Evolutionary conservation across 148 eudicot genomes (phyloP).

Genomic region (Polygonum maritimum): DNA sequence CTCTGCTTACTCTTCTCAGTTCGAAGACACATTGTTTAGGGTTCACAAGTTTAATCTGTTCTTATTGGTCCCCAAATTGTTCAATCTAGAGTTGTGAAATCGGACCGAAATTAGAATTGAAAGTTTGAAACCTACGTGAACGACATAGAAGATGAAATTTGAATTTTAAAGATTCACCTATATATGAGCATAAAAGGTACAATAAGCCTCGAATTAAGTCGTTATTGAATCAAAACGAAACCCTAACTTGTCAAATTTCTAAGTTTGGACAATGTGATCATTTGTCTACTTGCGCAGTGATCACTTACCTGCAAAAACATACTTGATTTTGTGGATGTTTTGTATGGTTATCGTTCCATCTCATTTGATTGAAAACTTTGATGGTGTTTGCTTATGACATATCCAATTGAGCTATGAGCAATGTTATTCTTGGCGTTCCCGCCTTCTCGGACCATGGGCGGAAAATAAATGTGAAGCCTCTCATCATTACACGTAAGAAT

Average conservation of each 20-base stretch:
- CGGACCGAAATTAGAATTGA: neutral
- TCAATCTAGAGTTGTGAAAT: neutral
- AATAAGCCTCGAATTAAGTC: neutral
- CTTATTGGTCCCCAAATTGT: neutral
- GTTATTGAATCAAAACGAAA: neutral
- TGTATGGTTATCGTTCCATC: neutral
- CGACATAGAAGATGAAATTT: neutral
- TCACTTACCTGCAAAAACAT: neutral
- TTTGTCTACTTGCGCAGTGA: too few relatives aligned
- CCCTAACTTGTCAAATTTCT: neutral
- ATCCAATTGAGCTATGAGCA: neutral
- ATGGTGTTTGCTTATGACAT: neutral
- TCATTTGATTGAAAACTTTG: neutral
- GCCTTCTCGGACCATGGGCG: slow-evolving; percentile 95
- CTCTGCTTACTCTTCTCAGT: too few relatives aligned
- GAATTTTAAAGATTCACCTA: neutral
- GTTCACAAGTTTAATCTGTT: neutral
- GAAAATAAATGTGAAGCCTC: slow-evolving; percentile 50
- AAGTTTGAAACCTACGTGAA: neutral
- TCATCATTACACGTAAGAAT: slow-evolving; percentile 50
- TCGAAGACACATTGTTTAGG: too few relatives aligned
- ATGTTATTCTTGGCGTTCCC: slow-evolving; percentile 54
- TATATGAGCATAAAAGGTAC: neutral
- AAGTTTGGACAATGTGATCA: neutral
- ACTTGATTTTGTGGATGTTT: neutral